A percentile compares a stretch with the other conserved stretches of the same genome.
phyloP scores from a whole-genome alignment of 495 filamentous ascomycete genomes.

The Tuber indicum region DNA sequence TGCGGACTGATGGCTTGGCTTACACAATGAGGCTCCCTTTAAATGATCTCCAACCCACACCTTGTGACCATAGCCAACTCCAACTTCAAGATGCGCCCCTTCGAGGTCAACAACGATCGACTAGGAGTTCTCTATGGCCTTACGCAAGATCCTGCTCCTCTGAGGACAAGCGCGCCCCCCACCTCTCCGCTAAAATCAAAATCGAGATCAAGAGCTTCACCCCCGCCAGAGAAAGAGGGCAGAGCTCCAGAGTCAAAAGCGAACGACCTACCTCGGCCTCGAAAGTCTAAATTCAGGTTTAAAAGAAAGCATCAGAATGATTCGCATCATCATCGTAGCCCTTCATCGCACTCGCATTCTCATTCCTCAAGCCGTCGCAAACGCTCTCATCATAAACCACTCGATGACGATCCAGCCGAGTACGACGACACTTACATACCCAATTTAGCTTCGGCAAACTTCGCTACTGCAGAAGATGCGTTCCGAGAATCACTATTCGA shows the following conservation, averaged over 20 bases:
- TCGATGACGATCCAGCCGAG: slow-evolving; percentile 43
- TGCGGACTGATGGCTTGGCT: background rate
- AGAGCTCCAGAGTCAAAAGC: slow-evolving; percentile 3
- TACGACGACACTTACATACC: slow-evolving; percentile 52
- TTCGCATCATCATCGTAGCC: slow-evolving; percentile 11
- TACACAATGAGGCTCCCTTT: background rate
- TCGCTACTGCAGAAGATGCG: slow-evolving; percentile 57
- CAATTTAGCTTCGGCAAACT: slow-evolving; percentile 44
- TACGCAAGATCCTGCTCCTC: slow-evolving; percentile 30
- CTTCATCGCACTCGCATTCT: background rate
- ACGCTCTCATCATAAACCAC: slow-evolving; percentile 17
- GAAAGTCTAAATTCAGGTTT: slow-evolving; percentile 33
- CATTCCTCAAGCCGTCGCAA: slow-evolving; percentile 27
- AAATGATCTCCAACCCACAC: background rate
- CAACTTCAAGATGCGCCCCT: slow-evolving; percentile 22
- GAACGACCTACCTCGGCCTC: slow-evolving; percentile 6
- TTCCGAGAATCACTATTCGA: slow-evolving; percentile 98
- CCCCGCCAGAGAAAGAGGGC: background rate
- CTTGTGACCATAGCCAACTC: background rate
- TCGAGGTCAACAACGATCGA: slow-evolving; percentile 36
- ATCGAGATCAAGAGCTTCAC: background rate
- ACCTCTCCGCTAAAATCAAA: background rate
- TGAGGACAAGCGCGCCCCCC: slow-evolving; percentile 1
- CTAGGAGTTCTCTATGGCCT: slow-evolving; percentile 31
- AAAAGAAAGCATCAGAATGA: slow-evolving; percentile 23